Evolutionary conservation across 2,329 filamentous ascomycete species (phyloP).

Genomic region (Fusarium redolens): DNA sequence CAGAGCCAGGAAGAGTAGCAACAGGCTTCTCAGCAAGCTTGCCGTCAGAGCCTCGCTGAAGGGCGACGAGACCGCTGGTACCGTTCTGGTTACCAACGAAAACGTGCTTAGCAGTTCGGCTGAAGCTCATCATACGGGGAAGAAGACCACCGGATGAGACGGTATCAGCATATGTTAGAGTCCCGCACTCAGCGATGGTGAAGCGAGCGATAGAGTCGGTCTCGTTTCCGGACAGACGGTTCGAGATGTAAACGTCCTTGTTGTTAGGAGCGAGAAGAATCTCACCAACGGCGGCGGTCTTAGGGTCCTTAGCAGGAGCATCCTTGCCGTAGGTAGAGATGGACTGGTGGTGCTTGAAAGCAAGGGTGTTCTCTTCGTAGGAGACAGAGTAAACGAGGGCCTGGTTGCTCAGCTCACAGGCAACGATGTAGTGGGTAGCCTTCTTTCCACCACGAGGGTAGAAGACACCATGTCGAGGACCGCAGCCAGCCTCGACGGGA

Average conservation of each 20-base stretch:
- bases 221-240: conserved; percentile 58
- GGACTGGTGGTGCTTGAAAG: conserved; percentile 51
- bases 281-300: conserved; percentile 58
- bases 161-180: conserved; percentile 50
- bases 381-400: conserved; percentile 56
- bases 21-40: conserved; percentile 45
- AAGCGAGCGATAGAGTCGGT: conserved; percentile 63
- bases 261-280: conserved; percentile 56
- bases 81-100: conserved; percentile 63
- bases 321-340: conserved; percentile 56
- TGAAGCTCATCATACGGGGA: conserved; percentile 61
- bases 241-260: conserved; percentile 62
- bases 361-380: conserved; percentile 52
- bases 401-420: conserved; percentile 59
- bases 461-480: conserved; percentile 64
- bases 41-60: conserved; percentile 49
- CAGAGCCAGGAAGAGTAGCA: conserved; percentile 40
- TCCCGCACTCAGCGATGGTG: conserved; percentile 46
- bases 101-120: conserved; percentile 51
- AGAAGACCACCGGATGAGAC: conserved; percentile 51
- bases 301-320: conserved; percentile 50
- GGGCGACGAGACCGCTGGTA: conserved; percentile 53
- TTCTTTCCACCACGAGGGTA: conserved; percentile 49
- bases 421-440: conserved; percentile 60
- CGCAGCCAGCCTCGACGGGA: conserved; percentile 52